Evolutionary conservation across 1,284 basidiomycete genomes (phyloP).

Genomic region (Lentinula novae-zelandiae): DNA sequence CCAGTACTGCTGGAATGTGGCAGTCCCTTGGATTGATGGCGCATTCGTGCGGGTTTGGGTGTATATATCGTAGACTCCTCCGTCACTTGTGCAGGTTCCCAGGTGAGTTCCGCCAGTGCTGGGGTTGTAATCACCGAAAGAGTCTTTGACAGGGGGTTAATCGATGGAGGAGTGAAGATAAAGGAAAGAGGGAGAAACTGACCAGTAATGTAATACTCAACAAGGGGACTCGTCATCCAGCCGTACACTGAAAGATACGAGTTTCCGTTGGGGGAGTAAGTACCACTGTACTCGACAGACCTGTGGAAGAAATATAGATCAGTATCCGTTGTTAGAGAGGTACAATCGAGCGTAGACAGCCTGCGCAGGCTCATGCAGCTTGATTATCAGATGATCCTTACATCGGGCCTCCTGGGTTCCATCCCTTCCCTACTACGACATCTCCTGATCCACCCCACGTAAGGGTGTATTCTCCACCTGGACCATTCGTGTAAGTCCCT

Average conservation of each 20-base stretch:
- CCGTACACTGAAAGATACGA: slow-evolving; percentile 36
- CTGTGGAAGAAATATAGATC: slow-evolving; percentile 12
- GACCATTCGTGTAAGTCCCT: slow-evolving; percentile 26
- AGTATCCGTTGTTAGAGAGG: not conserved
- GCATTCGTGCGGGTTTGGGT: slow-evolving; percentile 9
- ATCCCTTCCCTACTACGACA: slow-evolving; percentile 30
- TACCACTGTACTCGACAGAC: slow-evolving; percentile 28
- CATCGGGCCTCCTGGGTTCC: slow-evolving; percentile 26
- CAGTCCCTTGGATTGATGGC: slow-evolving; percentile 25
- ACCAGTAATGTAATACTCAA: slow-evolving; percentile 36
- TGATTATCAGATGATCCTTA: not conserved
- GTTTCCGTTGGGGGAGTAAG: slow-evolving; percentile 31
- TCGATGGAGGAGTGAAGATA: not conserved
- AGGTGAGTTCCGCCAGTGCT: slow-evolving; percentile 16
- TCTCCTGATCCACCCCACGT: slow-evolving; percentile 25
- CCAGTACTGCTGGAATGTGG: slow-evolving; percentile 35
- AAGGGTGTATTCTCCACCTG: slow-evolving; percentile 21
- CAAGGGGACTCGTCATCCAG: slow-evolving; percentile 32
- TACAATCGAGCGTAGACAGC: not conserved
- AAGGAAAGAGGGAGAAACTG: not conserved
- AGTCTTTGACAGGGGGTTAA: slow-evolving; percentile 19
- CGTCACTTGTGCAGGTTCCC: slow-evolving; percentile 28
- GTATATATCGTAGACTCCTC: slow-evolving; percentile 16
- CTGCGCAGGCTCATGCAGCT: not conserved
- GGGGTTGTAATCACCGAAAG: slow-evolving; percentile 37